phyloP scores from a whole-genome alignment of 208 protist genomes.

The Lotmaria passim region DNA sequence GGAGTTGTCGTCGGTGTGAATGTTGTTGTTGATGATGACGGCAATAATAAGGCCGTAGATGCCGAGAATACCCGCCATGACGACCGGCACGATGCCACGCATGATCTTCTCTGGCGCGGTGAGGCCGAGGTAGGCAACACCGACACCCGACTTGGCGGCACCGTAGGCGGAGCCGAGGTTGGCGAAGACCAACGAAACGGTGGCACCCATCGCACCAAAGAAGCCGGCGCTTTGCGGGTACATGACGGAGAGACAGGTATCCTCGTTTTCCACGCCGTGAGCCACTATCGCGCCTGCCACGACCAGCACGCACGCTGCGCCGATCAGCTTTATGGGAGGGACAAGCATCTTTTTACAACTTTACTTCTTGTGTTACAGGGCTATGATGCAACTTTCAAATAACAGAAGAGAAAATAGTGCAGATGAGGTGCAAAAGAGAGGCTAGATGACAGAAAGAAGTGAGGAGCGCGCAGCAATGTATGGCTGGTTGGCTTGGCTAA shows the following conservation, averaged over 20 bases:
- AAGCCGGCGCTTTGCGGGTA: constrained; percentile 86
- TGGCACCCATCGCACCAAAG: constrained; percentile 78
- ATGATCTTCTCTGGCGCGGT: constrained; percentile 96
- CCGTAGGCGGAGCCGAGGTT: constrained; percentile 99
- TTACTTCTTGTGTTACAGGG: not conserved
- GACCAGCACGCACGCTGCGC: constrained; percentile 21
- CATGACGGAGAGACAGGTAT: constrained; percentile 66
- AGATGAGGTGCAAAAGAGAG: not conserved
- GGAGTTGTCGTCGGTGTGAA: constrained; percentile 74
- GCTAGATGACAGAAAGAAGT: not conserved
- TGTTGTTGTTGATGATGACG: constrained; percentile 98
- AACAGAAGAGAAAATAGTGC: too few relatives aligned
- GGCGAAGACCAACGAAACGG: constrained; percentile 82
- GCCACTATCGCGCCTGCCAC: constrained; percentile 9
- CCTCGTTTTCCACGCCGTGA: constrained; percentile 22
- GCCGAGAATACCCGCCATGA: constrained; percentile 97
- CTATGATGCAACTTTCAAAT: too few relatives aligned
- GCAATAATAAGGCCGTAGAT: constrained; percentile 99
- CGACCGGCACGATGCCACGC: constrained; percentile 93
- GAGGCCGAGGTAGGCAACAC: constrained; percentile 97
- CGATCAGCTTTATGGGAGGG: constrained; percentile 14
- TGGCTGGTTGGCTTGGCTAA: not conserved
- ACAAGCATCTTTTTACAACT: constrained; percentile 7
- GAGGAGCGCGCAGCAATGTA: not conserved
- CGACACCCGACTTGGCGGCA: constrained; percentile 98